Evolutionary conservation across 2,329 filamentous ascomycete genomes (phyloP).

Genomic region (Colletotrichum incanum): DNA sequence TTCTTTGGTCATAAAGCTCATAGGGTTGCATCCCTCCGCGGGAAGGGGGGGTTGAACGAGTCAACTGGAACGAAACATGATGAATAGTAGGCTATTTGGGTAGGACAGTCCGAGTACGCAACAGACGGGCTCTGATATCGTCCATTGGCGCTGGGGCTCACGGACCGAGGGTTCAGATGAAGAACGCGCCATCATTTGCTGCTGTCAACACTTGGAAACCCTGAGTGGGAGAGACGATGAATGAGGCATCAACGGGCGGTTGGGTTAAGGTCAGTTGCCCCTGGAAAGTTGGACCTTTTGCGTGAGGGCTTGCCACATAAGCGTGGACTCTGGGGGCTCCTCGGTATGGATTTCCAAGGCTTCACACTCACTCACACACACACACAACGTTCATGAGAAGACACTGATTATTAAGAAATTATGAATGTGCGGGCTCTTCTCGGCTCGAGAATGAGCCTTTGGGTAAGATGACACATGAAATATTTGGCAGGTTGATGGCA

Average conservation of each 20-base stretch:
- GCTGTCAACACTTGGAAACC: neutral
- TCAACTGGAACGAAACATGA: neutral
- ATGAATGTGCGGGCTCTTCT: neutral
- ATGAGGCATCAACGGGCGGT: neutral
- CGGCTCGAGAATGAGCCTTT: neutral
- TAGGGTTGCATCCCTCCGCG: neutral
- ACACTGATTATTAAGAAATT: neutral
- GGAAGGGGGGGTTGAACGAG: too few species aligned
- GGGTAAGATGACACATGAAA: constrained; percentile 16
- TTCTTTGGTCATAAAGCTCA: too few species aligned
- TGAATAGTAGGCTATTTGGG: neutral
- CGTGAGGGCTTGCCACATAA: too few species aligned
- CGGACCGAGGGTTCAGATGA: constrained; percentile 4
- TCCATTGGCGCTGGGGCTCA: neutral
- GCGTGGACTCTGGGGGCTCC: neutral
- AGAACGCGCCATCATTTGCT: neutral
- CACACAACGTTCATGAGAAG: neutral
- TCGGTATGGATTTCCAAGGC: neutral
- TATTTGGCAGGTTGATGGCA: constrained; percentile 4
- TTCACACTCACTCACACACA: neutral
- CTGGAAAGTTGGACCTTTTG: neutral
- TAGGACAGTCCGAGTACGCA: too few species aligned
- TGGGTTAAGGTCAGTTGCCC: neutral
- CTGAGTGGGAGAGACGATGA: neutral
- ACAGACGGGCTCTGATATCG: too few species aligned